Evolutionary conservation across 306 rosid species (phyloP), one percentile per base, ranked within the genome.

Genomic region (Arachis hypogaea): DNA sequence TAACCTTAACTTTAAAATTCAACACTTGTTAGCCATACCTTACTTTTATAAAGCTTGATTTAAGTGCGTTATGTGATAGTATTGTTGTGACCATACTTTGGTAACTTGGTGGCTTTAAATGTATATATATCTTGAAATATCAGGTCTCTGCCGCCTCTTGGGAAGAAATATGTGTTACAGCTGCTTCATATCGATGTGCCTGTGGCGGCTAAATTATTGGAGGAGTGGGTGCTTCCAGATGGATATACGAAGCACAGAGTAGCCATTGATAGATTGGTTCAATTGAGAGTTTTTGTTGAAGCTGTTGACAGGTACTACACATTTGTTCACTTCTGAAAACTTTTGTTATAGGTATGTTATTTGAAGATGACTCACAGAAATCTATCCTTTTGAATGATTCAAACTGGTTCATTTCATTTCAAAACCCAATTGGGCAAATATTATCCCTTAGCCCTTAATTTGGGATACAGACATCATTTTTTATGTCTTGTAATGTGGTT

Each of bases 61-160:
- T 75, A 41, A 66, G 29, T 71, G 46, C 57, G n/a, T 28, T 51
- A 41, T 18, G 30, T 45, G 55, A 60, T 56, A 75, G 28, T 12
- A 6, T 66, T 78, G 38, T 33, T 28, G 56, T 55, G 7, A 79
- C 46, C 61, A 61, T 64, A 14, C 12, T 4, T 69, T 46, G 58
- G 71, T 54, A 63, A 11, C 7, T 7, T 11, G 50, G 70, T 73
- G 55, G 76, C 46, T 81, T 68, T 58, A 72, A 70, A 70, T 30
- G 12, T 42, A 41, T 16, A 10, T 36, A 18, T 51, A 11, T 76
- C 18, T 57, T 73, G 45, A 60, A 64, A 70, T 63, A 58, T 78
- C 82, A 94, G 98, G 93, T 94, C 97, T 67, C 83, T 94, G 81
- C 93, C 96, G 4, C 97, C 98, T 5, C 84, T 94, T 18, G 98